These are phyloP conservation scores for Pholiota microspora DNA, from an alignment of 768 basidiomycete species.

Conservation along the genomic window DNA sequence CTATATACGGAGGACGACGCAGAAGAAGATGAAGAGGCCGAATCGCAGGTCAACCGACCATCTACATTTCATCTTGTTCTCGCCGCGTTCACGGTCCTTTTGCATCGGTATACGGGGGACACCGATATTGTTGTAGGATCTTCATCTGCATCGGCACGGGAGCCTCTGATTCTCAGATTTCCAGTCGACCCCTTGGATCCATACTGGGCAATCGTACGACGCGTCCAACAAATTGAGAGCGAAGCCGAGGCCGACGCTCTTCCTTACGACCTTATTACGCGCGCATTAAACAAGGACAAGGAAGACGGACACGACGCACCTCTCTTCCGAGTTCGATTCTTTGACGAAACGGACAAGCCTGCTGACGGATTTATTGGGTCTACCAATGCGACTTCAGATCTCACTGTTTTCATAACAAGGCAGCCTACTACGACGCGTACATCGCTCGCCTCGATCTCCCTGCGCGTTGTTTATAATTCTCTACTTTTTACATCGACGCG, in stretches of 20 bases:
- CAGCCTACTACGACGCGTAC: slow-evolving; percentile 66
- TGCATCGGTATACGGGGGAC: slow-evolving; percentile 95
- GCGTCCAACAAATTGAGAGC: slow-evolving; percentile 79
- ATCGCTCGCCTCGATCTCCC: slow-evolving; percentile 73
- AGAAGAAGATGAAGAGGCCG: slow-evolving; percentile 46
- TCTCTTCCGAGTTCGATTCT: slow-evolving; percentile 94
- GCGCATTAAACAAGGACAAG: slow-evolving; percentile 63
- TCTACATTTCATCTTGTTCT: slow-evolving; percentile 91
- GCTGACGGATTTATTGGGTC: slow-evolving; percentile 73
- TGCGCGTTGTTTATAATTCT: slow-evolving; percentile 92
- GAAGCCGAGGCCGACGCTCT: slow-evolving; percentile 82
- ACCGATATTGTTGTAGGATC: slow-evolving; percentile 91
- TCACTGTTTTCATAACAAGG: slow-evolving; percentile 85
- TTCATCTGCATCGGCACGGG: slow-evolving; percentile 69
- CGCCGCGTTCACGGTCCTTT: slow-evolving; percentile 86
- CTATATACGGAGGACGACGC: slow-evolving; percentile 62
- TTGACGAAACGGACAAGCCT: slow-evolving; percentile 82
- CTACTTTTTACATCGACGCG: slow-evolving; percentile 82
- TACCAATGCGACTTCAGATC: slow-evolving; percentile 86
- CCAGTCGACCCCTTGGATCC: slow-evolving; percentile 82
- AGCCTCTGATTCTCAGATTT: slow-evolving; percentile 83
- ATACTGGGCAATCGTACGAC: slow-evolving; percentile 84
- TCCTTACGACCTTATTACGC: slow-evolving; percentile 76
- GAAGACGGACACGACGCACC: slow-evolving; percentile 61
- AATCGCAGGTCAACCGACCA: slow-evolving; percentile 42